Evolutionary conservation across 2,329 filamentous ascomycete species (phyloP), one percentile per base, ranked within the genome.

Genomic region (Lachnellula hyalina): DNA sequence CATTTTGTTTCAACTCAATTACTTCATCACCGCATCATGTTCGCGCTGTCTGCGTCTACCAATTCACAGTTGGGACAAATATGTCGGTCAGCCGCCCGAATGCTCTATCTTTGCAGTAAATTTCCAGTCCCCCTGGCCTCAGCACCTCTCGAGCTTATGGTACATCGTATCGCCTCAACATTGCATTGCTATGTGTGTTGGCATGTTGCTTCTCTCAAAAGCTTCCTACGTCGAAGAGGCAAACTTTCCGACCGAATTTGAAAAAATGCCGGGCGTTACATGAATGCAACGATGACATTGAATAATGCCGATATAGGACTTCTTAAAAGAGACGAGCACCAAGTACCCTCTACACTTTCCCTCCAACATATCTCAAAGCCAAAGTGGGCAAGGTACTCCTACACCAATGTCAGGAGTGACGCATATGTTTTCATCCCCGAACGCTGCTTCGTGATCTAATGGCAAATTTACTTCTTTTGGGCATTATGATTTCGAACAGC

Each of bases 11-110:
- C 42, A 72, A 68, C 2, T 72, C 67, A 0, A 67, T 65, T 66
- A 74, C 74, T 80, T 2, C 77, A 80, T 61, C 74, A 77, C 2
- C 74, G 73, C 4, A 74, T 81, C 51, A 70, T 80, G 1, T 71
- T 77, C 11, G 73, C 73, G 8, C 68, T 76, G 17, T 68, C 70
- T 0, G 49, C 62, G 19, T 53, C 58, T 8, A 61, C 60, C 1
- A 57, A 65, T 47, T 59, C 59, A 17, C 61, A 63, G n/a, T 49
- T 64, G 1, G 49, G 53, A 32, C 59, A 55, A 47, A 62, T 67
- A 17, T 65, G 63, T 46, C 55, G 61, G 6, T 62, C 62, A 2
- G 74, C 72, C 4, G 74, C 74, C 21, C 67, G 65, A 71, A 7
- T 70, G 74, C 4, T 67, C 76, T 2, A 71, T 73, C 46, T 65